phyloP scores from a whole-genome alignment of 139 green algal species.

The Chlorella sp. region DNA sequence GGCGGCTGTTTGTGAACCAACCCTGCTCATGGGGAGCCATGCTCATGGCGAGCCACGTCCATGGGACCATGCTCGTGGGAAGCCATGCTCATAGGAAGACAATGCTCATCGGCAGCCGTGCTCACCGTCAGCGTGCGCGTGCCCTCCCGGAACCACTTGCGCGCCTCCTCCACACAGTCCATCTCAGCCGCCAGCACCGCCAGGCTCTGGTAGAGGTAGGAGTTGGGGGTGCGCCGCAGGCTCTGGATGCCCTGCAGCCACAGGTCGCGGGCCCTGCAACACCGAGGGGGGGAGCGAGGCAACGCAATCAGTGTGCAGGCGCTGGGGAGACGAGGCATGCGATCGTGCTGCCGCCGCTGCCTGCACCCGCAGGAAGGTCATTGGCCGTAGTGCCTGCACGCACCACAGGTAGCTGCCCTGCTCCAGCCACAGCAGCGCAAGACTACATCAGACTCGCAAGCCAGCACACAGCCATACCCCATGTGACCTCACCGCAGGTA shows the following conservation, averaged over 20 bases:
- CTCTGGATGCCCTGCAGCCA: constrained; percentile 75
- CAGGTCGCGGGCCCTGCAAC: constrained; percentile 71
- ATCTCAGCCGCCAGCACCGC: constrained; percentile 81
- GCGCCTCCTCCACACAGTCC: constrained; percentile 74
- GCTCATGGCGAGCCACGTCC: too few species aligned
- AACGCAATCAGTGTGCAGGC: not conserved
- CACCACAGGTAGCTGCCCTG: too few species aligned
- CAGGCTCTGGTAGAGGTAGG: constrained; percentile 89
- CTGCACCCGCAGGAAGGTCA: too few species aligned
- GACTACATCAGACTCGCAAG: too few species aligned
- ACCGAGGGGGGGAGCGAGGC: not conserved
- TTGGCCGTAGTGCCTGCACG: too few species aligned
- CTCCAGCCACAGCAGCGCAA: too few species aligned
- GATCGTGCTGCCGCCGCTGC: too few species aligned
- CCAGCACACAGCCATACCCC: too few species aligned
- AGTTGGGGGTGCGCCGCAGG: constrained; percentile 56
- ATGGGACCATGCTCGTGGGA: not conserved
- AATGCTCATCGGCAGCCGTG: constrained; percentile 25
- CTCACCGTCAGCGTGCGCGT: constrained; percentile 54
- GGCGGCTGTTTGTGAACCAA: too few species aligned
- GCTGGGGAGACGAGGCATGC: too few species aligned
- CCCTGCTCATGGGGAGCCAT: too few species aligned
- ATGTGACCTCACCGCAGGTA: constrained; percentile 55
- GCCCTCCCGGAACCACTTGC: constrained; percentile 84
- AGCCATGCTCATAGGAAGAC: not conserved